phyloP scores from a whole-genome alignment of 2,329 filamentous ascomycete species.

The Teratosphaeria viscida region DNA sequence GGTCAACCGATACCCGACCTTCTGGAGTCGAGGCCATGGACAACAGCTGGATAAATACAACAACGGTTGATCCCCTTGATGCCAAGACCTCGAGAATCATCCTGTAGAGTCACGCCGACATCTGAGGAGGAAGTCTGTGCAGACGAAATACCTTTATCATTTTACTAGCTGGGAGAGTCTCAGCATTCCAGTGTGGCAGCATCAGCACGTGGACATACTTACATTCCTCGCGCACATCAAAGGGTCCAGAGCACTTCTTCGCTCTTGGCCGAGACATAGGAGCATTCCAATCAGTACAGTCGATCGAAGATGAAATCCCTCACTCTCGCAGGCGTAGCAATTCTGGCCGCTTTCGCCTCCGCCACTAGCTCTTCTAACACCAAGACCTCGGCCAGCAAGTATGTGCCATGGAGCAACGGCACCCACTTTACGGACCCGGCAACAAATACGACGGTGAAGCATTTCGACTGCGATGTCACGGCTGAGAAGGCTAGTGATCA shows the following conservation, averaged over 20 bases:
- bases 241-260: background rate
- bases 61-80: background rate
- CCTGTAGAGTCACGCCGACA: background rate
- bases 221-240: background rate
- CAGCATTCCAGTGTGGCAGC: background rate
- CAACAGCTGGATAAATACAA: background rate
- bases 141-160: background rate
- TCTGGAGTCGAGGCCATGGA: background rate
- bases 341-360: constrained; percentile 7
- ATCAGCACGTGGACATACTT: background rate
- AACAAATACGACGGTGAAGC: constrained; percentile 19
- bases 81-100: background rate
- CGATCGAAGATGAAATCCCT: constrained; percentile 13
- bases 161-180: background rate
- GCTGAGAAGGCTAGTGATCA: constrained; percentile 26
- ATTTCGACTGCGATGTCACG: constrained; percentile 35
- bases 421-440: constrained; percentile 17
- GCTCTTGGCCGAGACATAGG: constrained; percentile 5
- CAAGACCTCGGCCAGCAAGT: constrained; percentile 21
- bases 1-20: background rate
- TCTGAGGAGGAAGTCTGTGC: background rate
- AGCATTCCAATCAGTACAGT: background rate
- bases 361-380: constrained; percentile 6
- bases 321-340: constrained; percentile 11
- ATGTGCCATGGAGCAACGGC: constrained; percentile 18